Conservation (phyloP, 306 rosid genomes). For the Abrus precatorius region DNA sequence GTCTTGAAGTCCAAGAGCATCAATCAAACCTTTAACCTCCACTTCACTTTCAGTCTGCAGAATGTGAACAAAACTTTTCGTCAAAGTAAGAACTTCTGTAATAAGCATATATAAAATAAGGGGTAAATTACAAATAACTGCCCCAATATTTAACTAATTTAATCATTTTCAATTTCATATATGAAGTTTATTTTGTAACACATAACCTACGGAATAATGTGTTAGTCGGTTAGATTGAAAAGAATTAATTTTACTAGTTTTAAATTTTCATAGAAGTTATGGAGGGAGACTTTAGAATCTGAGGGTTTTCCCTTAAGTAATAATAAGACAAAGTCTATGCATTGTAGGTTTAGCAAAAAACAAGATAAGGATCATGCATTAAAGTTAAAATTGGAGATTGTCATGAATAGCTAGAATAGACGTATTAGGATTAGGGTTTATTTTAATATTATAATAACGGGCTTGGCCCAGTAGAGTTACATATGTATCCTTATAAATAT, state of each 20-base stretch:
- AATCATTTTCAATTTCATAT: constrained; percentile 19
- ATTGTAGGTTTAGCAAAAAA: too few relatives aligned
- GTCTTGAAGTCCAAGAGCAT: constrained; percentile 84
- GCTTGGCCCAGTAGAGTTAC: too few relatives aligned
- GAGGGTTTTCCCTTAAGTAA: too few relatives aligned
- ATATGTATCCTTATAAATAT: too few relatives aligned
- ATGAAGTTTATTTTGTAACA: constrained; percentile 6
- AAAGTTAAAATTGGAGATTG: too few relatives aligned
- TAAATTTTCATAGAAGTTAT: background rate
- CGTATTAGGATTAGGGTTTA: too few relatives aligned
- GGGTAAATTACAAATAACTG: background rate
- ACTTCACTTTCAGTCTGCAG: constrained; percentile 78
- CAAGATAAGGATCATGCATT: too few relatives aligned
- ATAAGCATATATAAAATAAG: constrained; percentile 30
- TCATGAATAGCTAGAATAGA: too few relatives aligned
- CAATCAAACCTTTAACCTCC: constrained; percentile 78
- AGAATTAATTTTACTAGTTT: background rate
- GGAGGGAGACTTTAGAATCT: too few relatives aligned
- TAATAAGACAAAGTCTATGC: too few relatives aligned
- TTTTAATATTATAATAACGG: too few relatives aligned
- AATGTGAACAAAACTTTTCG: constrained; percentile 36
- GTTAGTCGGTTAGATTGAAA: constrained; percentile 35
- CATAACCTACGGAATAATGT: background rate
- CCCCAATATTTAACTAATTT: constrained; percentile 1
- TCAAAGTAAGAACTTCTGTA: constrained; percentile 32